Base-by-base conservation (phyloP, 176 grass and related monocot species). In the Coix lacrymajobi region DNA sequence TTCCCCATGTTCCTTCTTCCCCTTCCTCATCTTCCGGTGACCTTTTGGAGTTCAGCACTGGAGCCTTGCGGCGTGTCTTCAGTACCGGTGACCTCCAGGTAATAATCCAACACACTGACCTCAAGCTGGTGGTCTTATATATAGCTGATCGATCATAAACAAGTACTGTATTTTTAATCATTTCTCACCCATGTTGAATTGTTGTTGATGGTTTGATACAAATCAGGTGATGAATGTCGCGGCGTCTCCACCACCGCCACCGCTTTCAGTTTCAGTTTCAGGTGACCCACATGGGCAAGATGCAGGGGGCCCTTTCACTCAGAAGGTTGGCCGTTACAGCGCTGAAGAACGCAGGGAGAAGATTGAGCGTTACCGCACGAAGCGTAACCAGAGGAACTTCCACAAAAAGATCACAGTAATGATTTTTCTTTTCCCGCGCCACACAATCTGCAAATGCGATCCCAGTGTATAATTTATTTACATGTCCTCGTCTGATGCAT, bases 381-480 rank as follows among this genome's bases (percentile, higher is more conserved):
- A 98, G 89, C 89, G 96, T n/a, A 89, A 90, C 24, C 91, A 90
- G 30, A 89, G 92, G 83, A 98, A 95, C 72, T 98, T 95, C 85
- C 88, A 95, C 74, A 95, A 90, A 66, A 98, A 98, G 88, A 98
- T 98, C 73, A 95, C 92, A 24, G 96, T 95, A 62, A 26, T 79
- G 56, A 44, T 62, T 34, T n/a, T n/a, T n/a, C n/a, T n/a, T n/a
- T n/a, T 29, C 14, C 41, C 1, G 24, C 66, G 2, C 20, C 20
- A 32, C 51, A 48, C 25, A 13, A 31, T 70, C 30, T 51, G 17
- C 39, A 69, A 72, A 69, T 32, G 36, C 34, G 73, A 80, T 85
- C 14, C 29, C 19, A 63, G 9, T 37, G 36, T 7, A 37, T 37
- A 25, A n/a, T n/a, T n/a, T n/a, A n/a, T n/a, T n/a, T 69, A 6